Evolutionary conservation across 768 basidiomycete genomes (phyloP).

Genomic region (Hygrophorus pudorinus): DNA sequence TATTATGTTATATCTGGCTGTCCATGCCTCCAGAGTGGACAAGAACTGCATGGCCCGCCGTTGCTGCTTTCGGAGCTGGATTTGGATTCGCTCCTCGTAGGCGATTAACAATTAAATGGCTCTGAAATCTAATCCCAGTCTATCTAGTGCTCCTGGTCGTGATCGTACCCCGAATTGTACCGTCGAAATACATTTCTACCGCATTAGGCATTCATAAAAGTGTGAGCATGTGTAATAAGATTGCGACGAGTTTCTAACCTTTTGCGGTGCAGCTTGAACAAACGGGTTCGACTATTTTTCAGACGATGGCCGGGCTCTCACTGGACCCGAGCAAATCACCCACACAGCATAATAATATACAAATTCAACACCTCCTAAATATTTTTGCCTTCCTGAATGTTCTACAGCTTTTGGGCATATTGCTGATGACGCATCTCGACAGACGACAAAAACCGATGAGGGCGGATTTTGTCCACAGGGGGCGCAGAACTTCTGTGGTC

Average conservation of each 20-base stretch:
- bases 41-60: slow-evolving; percentile 47
- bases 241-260: neutral
- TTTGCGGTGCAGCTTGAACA: slow-evolving; percentile 53
- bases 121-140: slow-evolving; percentile 5
- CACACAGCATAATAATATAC: slow-evolving; percentile 20
- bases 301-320: slow-evolving; percentile 56
- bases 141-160: slow-evolving; percentile 66
- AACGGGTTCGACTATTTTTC: slow-evolving; percentile 61
- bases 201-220: slow-evolving; percentile 73
- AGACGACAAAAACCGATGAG: slow-evolving; percentile 24
- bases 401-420: slow-evolving; percentile 42
- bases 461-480: slow-evolving; percentile 8
- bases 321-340: slow-evolving; percentile 11
- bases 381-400: slow-evolving; percentile 48
- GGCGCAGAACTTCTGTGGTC: slow-evolving; percentile 4
- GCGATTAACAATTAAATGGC: slow-evolving; percentile 9
- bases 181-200: slow-evolving; percentile 64
- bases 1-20: slow-evolving; percentile 59
- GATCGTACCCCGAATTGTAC: slow-evolving; percentile 64
- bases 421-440: slow-evolving; percentile 40
- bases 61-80: slow-evolving; percentile 52
- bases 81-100: slow-evolving; percentile 66
- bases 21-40: slow-evolving; percentile 50
- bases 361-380: slow-evolving; percentile 45
- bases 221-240: slow-evolving; percentile 29